Base-by-base conservation (phyloP, 2,329 filamentous ascomycete genomes). In the Chalara sp. region DNA sequence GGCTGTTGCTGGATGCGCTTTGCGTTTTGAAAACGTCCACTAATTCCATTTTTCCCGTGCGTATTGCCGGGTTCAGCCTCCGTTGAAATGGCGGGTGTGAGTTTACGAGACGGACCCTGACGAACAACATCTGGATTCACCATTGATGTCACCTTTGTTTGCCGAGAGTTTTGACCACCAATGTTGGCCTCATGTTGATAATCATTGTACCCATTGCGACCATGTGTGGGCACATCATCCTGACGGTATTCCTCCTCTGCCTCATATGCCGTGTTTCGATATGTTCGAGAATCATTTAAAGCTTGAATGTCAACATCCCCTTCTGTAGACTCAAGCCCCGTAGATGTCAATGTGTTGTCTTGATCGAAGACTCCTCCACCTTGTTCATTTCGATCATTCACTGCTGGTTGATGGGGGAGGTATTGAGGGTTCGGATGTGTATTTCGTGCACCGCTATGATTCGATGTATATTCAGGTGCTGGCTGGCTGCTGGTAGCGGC, bases 21-120 rank as follows among this genome's bases (percentile, higher is more conserved):
- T 5, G 4, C n/a, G 6, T 32, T 5, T 7, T 51, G 31, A 32
- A 55, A 55, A 6, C 51, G 53, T 40, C 51, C 51, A 35, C 30
- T 41, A 21, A 47, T 44, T 10, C 37, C n/a, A 45, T 8, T 35
- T 43, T 28, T 28, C 29, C 40, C 29, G 13, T 12, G 40, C 8
- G 10, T 21, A 21, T 21, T 21, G 21, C 21, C 21, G 21, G 21
- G 21, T 21, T 21, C 3, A 21, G 21, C 21, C 3, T 21, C 21
- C 3, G 21, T 21, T 21, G 21, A 21, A 21, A 21, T 21, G 21
- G 21, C 21, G 3, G 21, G 21, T 21, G 21, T 2, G 21, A 21
- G 21, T 21, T 21, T 21, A 21, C 21, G 21, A 3, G 21, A 21
- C 21, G 21, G 21, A 21, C 21, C 21, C 21, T 21, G 39, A 10